Percentiles rank a stretch among this genome's conserved stretches.
phyloP scores from a whole-genome alignment of 257 asterid genomes.

The Solanum infundibuliforme region DNA sequence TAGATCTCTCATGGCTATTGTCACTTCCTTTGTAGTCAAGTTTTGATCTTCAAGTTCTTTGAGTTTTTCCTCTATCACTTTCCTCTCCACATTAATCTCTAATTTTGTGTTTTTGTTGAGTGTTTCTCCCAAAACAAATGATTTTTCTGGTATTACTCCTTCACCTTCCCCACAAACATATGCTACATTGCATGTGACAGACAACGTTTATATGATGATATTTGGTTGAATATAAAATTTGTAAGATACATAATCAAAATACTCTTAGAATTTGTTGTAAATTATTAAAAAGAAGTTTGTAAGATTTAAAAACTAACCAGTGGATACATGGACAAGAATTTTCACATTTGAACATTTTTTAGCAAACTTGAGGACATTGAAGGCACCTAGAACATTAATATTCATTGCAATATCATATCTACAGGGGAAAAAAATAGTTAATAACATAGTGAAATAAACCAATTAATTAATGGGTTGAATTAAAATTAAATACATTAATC shows the following conservation, averaged over 20 bases:
- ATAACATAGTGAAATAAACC: not conserved
- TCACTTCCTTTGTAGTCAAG: conserved; percentile 18
- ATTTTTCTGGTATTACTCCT: conserved; percentile 33
- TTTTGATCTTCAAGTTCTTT: conserved; percentile 16
- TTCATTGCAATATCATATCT: conserved; percentile 47
- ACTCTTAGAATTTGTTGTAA: too few relatives aligned
- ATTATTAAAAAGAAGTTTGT: too few relatives aligned
- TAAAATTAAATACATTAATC: not conserved
- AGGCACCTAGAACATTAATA: conserved; percentile 34
- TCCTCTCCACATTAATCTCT: conserved; percentile 36
- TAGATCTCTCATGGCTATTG: conserved; percentile 37
- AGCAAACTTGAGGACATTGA: conserved; percentile 32
- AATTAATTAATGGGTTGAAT: not conserved
- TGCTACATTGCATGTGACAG: conserved; percentile 4
- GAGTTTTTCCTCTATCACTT: conserved; percentile 25
- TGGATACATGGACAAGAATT: conserved; percentile 45
- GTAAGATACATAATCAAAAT: too few relatives aligned
- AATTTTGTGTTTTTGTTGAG: conserved; percentile 23
- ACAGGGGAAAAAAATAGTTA: not conserved
- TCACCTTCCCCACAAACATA: conserved; percentile 34
- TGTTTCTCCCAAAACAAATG: conserved; percentile 36
- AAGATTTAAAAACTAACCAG: conserved; percentile 21
- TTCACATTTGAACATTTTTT: conserved; percentile 27
- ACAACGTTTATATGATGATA: too few relatives aligned
- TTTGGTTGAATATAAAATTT: too few relatives aligned